Evolutionary conservation across 164 flowering plant species (phyloP), one percentile per base, ranked within the genome.

Genomic region (Vitis cinerea): DNA sequence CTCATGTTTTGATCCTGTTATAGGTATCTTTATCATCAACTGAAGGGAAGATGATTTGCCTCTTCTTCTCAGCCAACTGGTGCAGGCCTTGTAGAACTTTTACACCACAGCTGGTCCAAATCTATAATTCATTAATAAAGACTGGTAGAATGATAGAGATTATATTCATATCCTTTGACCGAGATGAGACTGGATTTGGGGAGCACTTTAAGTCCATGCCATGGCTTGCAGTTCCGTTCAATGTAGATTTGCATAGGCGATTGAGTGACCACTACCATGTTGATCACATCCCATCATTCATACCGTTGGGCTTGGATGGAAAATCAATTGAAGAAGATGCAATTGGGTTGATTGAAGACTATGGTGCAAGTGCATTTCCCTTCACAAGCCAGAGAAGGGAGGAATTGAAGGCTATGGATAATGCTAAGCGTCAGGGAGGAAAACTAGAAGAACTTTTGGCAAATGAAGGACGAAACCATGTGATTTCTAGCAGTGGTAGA

Each of bases 11-110:
- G 10, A 8, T 52, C 10, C 8, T 51, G 4, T 0, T 15, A 47
- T 50, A 85, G 88, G 84, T 80, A 49, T 80, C 87, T 47, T 60
- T 83, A 50, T 65, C 83, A 64, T 68, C 79, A 15, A 52, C 79
- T 27, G 74, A 79, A 57, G 84, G 83, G 59, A 77, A 77, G 76
- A 71, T 65, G 53, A 65, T 78, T 48, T 85, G 82, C 73, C 85
- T 87, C 5, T 84, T 75, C 70, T 87, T 84, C 80, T 84, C 89
- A 15, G 89, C 89, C 19, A 80, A 78, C 75, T 85, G 89, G 91
- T 84, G 91, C 74, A 84, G 88, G 71, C 88, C 89, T 8, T 87
- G 91, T 60, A 82, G 65, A 65, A 49, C 63, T 19, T 85, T 85
- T 67, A 71, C 73, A n/a, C 88, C 89, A 2, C 75, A 66, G 48